These are phyloP conservation scores for Vitis rotundifolia DNA, from an alignment of 164 flowering plant species.

Conservation along the genomic window DNA sequence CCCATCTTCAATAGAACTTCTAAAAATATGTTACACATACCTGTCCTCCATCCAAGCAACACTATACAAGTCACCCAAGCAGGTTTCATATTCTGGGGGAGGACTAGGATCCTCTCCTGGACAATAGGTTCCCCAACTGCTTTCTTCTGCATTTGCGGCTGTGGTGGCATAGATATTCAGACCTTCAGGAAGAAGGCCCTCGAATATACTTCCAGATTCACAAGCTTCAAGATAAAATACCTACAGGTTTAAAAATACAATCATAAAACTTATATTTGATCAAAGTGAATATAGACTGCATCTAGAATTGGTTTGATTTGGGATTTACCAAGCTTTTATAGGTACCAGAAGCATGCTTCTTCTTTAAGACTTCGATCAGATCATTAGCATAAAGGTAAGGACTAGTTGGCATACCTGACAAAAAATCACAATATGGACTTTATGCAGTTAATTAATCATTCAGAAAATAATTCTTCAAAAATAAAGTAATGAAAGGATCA, in stretches of 20 bases:
- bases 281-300: too few relatives aligned
- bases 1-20: neutral
- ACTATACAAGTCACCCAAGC: slow-evolving; percentile 91
- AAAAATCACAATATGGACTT: slow-evolving; percentile 2
- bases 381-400: slow-evolving; percentile 58
- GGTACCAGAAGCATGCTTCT: slow-evolving; percentile 62
- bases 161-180: slow-evolving; percentile 89
- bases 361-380: slow-evolving; percentile 43
- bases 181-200: slow-evolving; percentile 80
- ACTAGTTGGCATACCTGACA: slow-evolving; percentile 52
- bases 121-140: slow-evolving; percentile 93
- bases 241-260: slow-evolving; percentile 28
- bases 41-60: slow-evolving; percentile 98
- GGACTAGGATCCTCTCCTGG: slow-evolving; percentile 70
- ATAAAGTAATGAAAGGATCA: too few relatives aligned
- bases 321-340: slow-evolving; percentile 61
- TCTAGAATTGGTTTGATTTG: neutral
- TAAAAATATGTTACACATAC: slow-evolving; percentile 22
- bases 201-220: slow-evolving; percentile 95
- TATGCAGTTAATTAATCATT: neutral
- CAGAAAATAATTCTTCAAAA: neutral
- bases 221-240: slow-evolving; percentile 94
- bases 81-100: slow-evolving; percentile 81
- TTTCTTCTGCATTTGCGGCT: slow-evolving; percentile 82
- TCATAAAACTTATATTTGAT: neutral